Conservation (phyloP, 805 yeast species). For the Barnettozyma salicaria region DNA sequence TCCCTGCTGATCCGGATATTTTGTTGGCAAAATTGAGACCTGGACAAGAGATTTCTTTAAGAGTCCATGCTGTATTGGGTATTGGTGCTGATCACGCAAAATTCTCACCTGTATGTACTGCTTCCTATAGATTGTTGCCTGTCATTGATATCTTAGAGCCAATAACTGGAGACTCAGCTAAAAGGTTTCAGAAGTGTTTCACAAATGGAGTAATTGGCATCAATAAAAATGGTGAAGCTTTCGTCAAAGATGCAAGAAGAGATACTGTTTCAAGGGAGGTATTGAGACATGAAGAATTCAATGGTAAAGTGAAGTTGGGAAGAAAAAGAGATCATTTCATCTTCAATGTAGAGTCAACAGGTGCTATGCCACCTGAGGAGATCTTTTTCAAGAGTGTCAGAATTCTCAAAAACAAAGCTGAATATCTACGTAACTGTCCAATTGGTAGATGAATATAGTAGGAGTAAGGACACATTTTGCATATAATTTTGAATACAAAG, state of each 20-base stretch:
- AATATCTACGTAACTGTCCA: slow-evolving; percentile 72
- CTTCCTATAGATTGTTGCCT: slow-evolving; percentile 90
- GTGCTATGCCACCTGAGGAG: slow-evolving; percentile 96
- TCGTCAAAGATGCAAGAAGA: slow-evolving; percentile 81
- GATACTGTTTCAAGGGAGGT: slow-evolving; percentile 98
- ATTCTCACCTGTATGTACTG: slow-evolving; percentile 95
- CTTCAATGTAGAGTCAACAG: slow-evolving; percentile 90
- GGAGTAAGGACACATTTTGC: slow-evolving; percentile 5
- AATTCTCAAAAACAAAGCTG: slow-evolving; percentile 79
- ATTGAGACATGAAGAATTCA: slow-evolving; percentile 85
- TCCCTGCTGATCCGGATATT: slow-evolving; percentile 82
- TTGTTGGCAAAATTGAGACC: slow-evolving; percentile 90
- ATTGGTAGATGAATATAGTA: slow-evolving; percentile 40
- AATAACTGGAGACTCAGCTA: slow-evolving; percentile 70
- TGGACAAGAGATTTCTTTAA: slow-evolving; percentile 88
- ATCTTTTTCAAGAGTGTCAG: slow-evolving; percentile 87
- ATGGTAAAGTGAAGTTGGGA: slow-evolving; percentile 85
- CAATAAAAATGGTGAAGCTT: slow-evolving; percentile 60
- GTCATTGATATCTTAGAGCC: slow-evolving; percentile 71
- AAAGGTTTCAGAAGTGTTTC: slow-evolving; percentile 81
- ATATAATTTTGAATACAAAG: background rate
- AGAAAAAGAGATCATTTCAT: slow-evolving; percentile 89
- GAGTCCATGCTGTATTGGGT: slow-evolving; percentile 89
- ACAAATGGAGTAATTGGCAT: slow-evolving; percentile 89
- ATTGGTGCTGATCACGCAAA: slow-evolving; percentile 95